These are phyloP conservation scores for Akanthomyces lecanii DNA, from an alignment of 2,329 filamentous ascomycete species.

Conservation along the genomic window DNA sequence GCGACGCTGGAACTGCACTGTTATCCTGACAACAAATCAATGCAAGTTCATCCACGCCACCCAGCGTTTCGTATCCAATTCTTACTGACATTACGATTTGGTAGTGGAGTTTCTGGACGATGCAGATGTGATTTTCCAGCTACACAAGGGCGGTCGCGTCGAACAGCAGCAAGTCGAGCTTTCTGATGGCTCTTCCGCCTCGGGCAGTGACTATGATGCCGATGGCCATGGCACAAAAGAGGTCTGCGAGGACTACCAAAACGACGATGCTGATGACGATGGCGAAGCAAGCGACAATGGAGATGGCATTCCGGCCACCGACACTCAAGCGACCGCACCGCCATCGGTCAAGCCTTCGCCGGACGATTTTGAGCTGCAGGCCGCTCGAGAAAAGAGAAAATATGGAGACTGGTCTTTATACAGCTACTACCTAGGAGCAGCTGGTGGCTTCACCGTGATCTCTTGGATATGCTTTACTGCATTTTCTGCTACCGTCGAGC, in stretches of 20 bases:
- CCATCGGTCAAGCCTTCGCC: background rate
- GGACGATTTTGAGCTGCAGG: background rate
- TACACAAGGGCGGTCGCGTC: background rate
- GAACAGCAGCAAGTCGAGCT: background rate
- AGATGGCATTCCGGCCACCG: background rate
- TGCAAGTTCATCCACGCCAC: background rate
- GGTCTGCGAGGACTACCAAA: no score
- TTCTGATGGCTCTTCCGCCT: background rate
- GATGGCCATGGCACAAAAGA: no score
- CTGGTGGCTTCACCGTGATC: background rate
- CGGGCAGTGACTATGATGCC: background rate
- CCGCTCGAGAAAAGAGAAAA: background rate
- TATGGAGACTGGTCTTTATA: background rate
- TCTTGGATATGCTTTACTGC: background rate
- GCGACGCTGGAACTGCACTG: conserved; percentile 1
- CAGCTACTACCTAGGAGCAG: conserved; percentile 4
- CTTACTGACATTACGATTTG: background rate
- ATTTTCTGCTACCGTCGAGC: background rate
- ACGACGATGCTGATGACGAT: background rate
- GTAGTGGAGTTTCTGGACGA: background rate
- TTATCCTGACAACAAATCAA: conserved; percentile 12
- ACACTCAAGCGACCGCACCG: background rate
- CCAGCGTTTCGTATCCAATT: no score
- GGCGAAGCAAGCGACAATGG: background rate
- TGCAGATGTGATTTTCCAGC: background rate